Evolutionary conservation across 2,329 filamentous ascomycete species (phyloP), one percentile per base, ranked within the genome.

Genomic region (Fusarium guadeloupense): DNA sequence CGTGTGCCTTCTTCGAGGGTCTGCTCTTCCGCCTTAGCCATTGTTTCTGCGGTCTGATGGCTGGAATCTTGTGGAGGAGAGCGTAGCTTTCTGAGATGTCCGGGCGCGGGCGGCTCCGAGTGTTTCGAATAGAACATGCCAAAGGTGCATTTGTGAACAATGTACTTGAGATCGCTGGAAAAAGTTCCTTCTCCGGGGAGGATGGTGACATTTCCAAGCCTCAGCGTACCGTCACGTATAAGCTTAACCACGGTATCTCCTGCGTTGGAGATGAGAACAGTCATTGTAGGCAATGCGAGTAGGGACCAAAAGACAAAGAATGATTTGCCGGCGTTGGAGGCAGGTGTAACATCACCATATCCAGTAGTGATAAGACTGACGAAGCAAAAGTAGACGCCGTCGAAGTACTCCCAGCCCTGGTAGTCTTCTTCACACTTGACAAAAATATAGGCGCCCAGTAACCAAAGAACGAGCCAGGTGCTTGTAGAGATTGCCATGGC

Each of bases 271-370:
- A 96, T 90, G 12, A 97, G 83, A 16, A 96, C 88, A 0, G 93
- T 96, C 84, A 93, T 93, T 3, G 91, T 93, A 0, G 93, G 93
- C 4, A 97, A 82, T 0, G 93, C 92, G 21, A 97, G 83, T 2
- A 97, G 75, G 13, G 89, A 91, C 93, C 93, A 97, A 51, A 97
- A 88, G n/a, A 97, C 91, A 69, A 96, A 97, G 73, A 97, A 96
- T 0, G 91, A 86, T 49, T 91, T 88, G 2, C 91, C 92, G 0
- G 88, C 83, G 62, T 93, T 93, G 3, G 89, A 91, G n/a, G 87
- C 80, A 0, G 92, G 92, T 2, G 88, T 86, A 6, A 89, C 75
- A 64, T 96, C 92, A 4, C 93, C 93, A 67, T 96, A 97, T 1
- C 93, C 93, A 31, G 97, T 91, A 0, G 93, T 97, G 3, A 93